Base-by-base conservation (phyloP, 2,329 filamentous ascomycete species). In the Neonectria neomacrospora region DNA sequence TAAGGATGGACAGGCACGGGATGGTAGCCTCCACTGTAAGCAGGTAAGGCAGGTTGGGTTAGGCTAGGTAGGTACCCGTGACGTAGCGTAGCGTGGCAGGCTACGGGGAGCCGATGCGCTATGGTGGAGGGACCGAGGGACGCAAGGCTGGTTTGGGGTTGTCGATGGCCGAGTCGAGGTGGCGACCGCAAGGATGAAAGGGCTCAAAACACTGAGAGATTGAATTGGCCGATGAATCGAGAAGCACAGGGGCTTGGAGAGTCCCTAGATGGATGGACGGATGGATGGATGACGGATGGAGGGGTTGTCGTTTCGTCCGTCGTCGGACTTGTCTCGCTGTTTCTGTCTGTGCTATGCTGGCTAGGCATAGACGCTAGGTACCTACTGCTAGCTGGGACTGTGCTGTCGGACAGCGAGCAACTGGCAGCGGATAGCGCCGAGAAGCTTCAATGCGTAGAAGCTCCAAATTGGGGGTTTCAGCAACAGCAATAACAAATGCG, bases 271-370 rank as follows among this genome's bases (percentile, higher is more conserved):
- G 47, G 45, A 45, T 44, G 58, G 52, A 39, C 45, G 47, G 47
- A 53, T 42, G 53, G 59, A 37, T 32, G 23, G 26, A 42, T 44
- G 47, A 51, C 23, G 45, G 55, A 52, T 52, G 32, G 28, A 37
- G 53, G 41, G 37, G n/a, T 61, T 41, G 59, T 20, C 54, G 42
- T 63, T 37, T 42, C 50, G 37, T 11, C n/a, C 37, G 37, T 41
- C 42, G 50, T 58, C 54, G 60, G 60, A 63, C 60, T 58, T 58
- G 54, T 51, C 60, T 63, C 60, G 54, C 60, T 54, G 47, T 63
- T 63, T 39, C 48, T 30, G 51, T 54, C 41, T 41, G 54, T 47
- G 54, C 30, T 20, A 34, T 32, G 39, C 41, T 48, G 22, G 28
- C 28, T 45, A 39, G 32, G 59, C 26, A 37, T 6, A 26, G 28